phyloP scores from a whole-genome alignment of 2,329 filamentous ascomycete genomes.

The Botrytis pseudocinerea region DNA sequence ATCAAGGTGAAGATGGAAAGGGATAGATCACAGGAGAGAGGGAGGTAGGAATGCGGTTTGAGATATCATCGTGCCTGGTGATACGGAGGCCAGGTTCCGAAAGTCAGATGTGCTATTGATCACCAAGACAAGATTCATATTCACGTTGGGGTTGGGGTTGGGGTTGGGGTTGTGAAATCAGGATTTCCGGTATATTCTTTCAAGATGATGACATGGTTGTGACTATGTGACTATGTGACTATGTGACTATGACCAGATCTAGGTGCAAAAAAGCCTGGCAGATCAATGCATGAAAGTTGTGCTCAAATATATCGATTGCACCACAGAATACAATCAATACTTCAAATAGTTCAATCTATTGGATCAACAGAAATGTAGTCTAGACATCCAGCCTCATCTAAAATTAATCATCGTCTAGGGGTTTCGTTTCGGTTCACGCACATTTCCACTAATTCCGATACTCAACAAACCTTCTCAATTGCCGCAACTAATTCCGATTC shows the following conservation, averaged over 20 bases:
- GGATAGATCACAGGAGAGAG: background rate
- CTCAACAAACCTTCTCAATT: background rate
- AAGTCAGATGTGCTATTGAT: background rate
- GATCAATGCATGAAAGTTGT: conserved; percentile 18
- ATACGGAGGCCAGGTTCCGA: conserved; percentile 1
- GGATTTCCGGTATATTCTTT: background rate
- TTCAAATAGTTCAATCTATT: background rate
- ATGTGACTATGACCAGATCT: background rate
- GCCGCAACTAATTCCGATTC: background rate
- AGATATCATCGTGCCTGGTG: background rate
- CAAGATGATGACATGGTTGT: background rate
- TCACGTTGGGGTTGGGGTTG: background rate
- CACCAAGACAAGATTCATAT: background rate
- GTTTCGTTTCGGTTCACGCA: background rate
- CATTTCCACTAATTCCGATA: background rate
- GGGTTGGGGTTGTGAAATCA: background rate
- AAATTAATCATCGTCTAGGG: background rate
- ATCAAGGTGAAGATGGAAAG: background rate
- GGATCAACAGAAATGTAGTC: background rate
- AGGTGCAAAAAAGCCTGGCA: background rate
- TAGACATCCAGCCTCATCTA: conserved; percentile 12
- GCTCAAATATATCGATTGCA: conserved; percentile 10
- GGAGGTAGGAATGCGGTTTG: background rate
- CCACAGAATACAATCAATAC: conserved; percentile 4
- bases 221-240: background rate